Evolutionary conservation across 371 early-diverging fungal species (phyloP), one percentile per base, ranked within the genome.

Genomic region (Mortierella sp.): DNA sequence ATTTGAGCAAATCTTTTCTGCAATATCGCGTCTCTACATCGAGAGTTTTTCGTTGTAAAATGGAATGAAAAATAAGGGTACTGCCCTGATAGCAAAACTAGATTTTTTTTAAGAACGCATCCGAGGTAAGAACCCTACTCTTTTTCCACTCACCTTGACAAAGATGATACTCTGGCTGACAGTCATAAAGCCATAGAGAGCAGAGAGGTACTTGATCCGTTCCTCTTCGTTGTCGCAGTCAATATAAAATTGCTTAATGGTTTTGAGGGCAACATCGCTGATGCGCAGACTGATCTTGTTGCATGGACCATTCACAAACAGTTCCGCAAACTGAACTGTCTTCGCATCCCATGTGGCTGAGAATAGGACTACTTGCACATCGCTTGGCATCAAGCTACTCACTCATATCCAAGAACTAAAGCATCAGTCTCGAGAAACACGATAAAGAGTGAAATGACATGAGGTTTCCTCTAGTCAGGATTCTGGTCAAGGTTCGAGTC

Each of bases 111-210:
- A 12, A 55, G 4, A 25, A 53, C 19, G 28, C 16, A 16, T 7
- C 14, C 26, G 26, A 0, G 53, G 15, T 11, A 46, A 46, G 16
- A 46, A 46, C 46, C 9, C 9, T 46, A 16, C 9, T 18, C 29
- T 16, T 19, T 66, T 6, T 25, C 28, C 47, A 29, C 47, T 65
- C 86, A 90, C 91, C 70, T 89, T 80, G 48, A 96, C 96, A 84
- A 99, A 99, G 60, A 99, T 96, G 61, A 99, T 99, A 74, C 95
- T 95, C 84, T 99, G 99, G 15, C 97, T 95, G 37, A 98, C 92
- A 6, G 97, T 96, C 76, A 98, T 83, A 28, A 97, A 77, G 18
- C 93, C 92, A 76, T 98, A 99, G 12, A 99, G 86, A 37, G 84
- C 89, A 55, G 87, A 86, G 12, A 99, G 85, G 2, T 94, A 90